phyloP scores from a whole-genome alignment of 306 rosid genomes.

The Senna tora region DNA sequence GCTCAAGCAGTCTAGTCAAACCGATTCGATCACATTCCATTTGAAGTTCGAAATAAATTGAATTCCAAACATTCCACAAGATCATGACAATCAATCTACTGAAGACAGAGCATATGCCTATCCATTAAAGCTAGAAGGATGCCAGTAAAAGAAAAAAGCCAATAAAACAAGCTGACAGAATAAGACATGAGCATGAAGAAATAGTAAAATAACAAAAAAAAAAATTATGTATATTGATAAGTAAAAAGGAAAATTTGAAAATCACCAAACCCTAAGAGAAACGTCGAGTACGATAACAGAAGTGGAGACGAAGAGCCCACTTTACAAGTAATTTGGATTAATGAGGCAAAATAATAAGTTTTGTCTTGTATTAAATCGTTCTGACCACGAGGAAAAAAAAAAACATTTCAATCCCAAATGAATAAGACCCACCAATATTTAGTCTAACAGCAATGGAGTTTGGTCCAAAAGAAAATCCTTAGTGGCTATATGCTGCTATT shows the following conservation, averaged over 20 bases:
- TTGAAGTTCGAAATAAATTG: background rate
- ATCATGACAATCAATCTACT: background rate
- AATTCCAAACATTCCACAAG: background rate
- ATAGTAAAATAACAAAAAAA: background rate
- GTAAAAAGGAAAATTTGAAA: background rate
- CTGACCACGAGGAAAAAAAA: background rate
- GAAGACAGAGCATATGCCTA: conserved; percentile 9
- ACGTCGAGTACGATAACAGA: background rate
- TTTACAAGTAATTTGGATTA: background rate
- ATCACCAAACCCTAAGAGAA: conserved; percentile 18
- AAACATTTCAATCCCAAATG: background rate
- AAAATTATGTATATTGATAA: background rate
- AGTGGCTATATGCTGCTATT: background rate
- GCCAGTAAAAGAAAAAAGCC: background rate
- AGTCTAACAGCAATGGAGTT: conserved; percentile 6
- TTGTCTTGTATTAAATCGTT: background rate
- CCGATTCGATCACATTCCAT: conserved; percentile 1
- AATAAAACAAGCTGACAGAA: background rate
- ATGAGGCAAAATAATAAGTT: background rate
- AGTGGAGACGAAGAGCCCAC: background rate
- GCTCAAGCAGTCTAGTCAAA: conserved; percentile 11
- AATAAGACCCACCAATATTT: background rate
- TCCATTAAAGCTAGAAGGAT: background rate
- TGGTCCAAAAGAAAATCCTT: background rate
- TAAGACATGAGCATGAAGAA: background rate